Evolutionary conservation across 1,284 basidiomycete genomes (phyloP), one percentile per base, ranked within the genome.

Genomic region (Leccinum fallax): DNA sequence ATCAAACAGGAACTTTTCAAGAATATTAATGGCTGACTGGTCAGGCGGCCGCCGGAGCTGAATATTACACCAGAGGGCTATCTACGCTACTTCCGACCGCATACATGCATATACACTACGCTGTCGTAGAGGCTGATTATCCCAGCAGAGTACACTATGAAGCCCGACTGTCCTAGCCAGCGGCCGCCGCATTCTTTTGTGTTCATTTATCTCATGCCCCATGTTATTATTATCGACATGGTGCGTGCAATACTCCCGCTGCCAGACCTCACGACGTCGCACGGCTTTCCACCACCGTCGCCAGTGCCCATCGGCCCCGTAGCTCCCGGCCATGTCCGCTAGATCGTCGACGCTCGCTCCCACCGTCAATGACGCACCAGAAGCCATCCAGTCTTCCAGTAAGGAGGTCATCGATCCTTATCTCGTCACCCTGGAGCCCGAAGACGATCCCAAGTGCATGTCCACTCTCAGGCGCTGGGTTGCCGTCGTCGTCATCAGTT

Each of bases 401-500:
- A 57, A 66, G 49, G 58, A 58, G 30, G 26, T 7, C 46, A 48
- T 63, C 38, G 60, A 67, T 53, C 8, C 61, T 10, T 62, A 64
- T 40, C 71, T 70, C 28, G 79, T 82, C 40, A 67, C 65, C 34
- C 75, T 88, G 6, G 79, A 81, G 3, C 72, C 76, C 2, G 66
- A 76, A n/a, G 86, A 88, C 43, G 72, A 86, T 64, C 86, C 87
- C 0, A 81, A 85, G 63, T 71, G 77, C 34, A 68, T 84, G 53
- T 69, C 82, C n/a, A 58, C 70, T 0, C 63, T 77, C 56, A 78
- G 77, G 65, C 86, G 87, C 71, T 90, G 88, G 88, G 60, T 84
- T n/a, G 74, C 79, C 7, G 82, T 89, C 3, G 62, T 83, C 10
- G 77, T 83, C 5, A 85, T 89, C 62, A 81, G 82, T 56, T 73